Base-by-base conservation (phyloP, 352 stramenopile genomes). In the Pythium aquatile region DNA sequence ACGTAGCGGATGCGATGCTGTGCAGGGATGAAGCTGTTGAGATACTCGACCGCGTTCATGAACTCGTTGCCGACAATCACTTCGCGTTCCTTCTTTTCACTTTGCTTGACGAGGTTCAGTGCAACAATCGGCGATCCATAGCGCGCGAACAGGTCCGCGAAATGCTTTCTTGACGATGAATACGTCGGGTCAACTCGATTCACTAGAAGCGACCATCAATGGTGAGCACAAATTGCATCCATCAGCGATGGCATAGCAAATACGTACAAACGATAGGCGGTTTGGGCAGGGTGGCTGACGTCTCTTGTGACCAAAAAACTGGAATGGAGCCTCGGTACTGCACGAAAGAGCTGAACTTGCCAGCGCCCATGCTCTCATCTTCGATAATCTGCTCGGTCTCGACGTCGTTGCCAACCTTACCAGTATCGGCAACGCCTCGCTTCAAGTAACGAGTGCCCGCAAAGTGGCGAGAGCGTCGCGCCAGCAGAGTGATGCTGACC, bases 231-330 rank as follows among this genome's bases (percentile, higher is more conserved):
- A 49, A 37, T 2, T 6, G 6, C n/a, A 29, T 29, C 9, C 20
- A 11, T 5, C 11, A 29, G 7, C 6, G 16, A 29, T 24, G 5
- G n/a, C 13, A 47, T 24, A 7, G n/a, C 13, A 47, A 24, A 2
- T 40, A 75, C 74, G 14, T 70, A 86, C 78, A 76, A 28, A 95
- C 88, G 47, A 99, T 99, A 0, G 97, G 97, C 3, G 98, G 98
- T 69, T 99, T 99, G 1, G 98, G 97, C 51, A 99, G 89, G 7
- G 97, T 99, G 6, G 98, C 94, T 35, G 85, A 98, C 5, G 92
- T 98, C 65, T 99, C 97, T 75, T 99, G 98, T 0, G 96, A 98
- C 98, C 98, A 99, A 72, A 98, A 99, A 0, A 98, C 98, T n/a
- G 98, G 98, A 73, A 99, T 99, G 3, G 94, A 99, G 5, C 98